A percentile compares a stretch with the other conserved stretches of the same genome.
phyloP scores from a whole-genome alignment of 805 yeast species.

The Myxozyma melibiosi region DNA sequence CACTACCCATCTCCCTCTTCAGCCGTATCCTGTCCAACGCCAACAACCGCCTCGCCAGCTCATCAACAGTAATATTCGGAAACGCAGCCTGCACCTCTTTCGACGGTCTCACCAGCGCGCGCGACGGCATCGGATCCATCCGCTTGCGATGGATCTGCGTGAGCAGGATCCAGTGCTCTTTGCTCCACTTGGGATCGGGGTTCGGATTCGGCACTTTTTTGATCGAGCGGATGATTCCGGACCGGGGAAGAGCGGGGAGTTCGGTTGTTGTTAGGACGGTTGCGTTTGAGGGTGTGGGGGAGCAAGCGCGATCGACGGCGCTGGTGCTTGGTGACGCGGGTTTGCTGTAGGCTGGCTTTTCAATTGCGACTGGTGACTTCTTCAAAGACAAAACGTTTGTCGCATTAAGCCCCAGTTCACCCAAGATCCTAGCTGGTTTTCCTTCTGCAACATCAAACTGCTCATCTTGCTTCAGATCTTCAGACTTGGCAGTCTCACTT shows the following conservation, averaged over 20 bases:
- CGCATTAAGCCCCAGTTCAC: background rate
- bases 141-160: conserved; percentile 22
- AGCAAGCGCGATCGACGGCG: background rate
- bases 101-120: conserved; percentile 11
- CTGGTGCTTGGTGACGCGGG: background rate
- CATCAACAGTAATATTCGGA: conserved; percentile 19
- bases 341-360: background rate
- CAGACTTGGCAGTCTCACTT: background rate
- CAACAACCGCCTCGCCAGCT: conserved; percentile 24
- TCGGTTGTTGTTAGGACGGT: conserved; percentile 18
- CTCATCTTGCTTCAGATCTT: background rate
- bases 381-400: background rate
- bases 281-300: background rate
- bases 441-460: background rate
- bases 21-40: conserved; percentile 25
- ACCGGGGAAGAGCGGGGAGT: conserved; percentile 4
- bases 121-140: conserved; percentile 28
- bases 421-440: background rate
- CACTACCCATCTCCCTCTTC: background rate
- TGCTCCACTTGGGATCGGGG: conserved; percentile 15
- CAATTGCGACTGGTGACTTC: background rate
- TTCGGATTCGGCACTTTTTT: conserved; percentile 14
- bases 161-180: conserved; percentile 27
- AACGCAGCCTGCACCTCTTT: conserved; percentile 17
- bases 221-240: background rate